Percentiles rank a stretch among this genome's conserved stretches.
Evolutionary conservation across 2,329 filamentous ascomycete species (phyloP).

Genomic region (Cladosporium velox): DNA sequence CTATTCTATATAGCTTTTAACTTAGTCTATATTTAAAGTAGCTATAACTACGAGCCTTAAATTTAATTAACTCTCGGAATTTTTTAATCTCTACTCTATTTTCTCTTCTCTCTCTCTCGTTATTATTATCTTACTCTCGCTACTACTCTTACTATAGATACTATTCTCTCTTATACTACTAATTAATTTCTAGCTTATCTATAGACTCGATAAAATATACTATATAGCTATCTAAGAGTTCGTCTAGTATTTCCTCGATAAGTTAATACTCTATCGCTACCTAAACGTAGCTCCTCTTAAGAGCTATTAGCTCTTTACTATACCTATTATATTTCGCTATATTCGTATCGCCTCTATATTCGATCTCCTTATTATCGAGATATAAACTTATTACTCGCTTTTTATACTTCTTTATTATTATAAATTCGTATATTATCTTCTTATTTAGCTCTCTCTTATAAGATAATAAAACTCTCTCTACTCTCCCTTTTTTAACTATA

Average conservation of each 20-base stretch:
- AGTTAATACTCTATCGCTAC: constrained; percentile 14
- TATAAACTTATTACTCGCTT: constrained; percentile 18
- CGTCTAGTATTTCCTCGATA: constrained; percentile 13
- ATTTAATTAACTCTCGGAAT: constrained; percentile 7
- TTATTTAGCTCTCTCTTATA: constrained; percentile 12
- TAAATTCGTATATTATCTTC: constrained; percentile 19
- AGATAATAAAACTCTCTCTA: background rate
- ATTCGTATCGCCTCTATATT: background rate
- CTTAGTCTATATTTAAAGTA: constrained; percentile 13
- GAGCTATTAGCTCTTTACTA: constrained; percentile 17
- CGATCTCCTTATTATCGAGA: constrained; percentile 19
- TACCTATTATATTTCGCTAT: constrained; percentile 21
- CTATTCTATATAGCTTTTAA: constrained; percentile 7
- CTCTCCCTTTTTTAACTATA: constrained; percentile 14
- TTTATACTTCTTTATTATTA: constrained; percentile 17
- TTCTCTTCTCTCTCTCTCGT: background rate
- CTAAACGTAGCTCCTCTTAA: constrained; percentile 14
- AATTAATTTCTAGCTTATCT: background rate
- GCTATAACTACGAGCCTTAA: background rate
- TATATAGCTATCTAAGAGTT: constrained; percentile 9
- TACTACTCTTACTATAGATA: too few relatives aligned
- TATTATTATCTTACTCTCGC: too few relatives aligned
- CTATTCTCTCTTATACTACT: background rate
- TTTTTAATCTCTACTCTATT: background rate
- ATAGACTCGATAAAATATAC: constrained; percentile 10